These are phyloP conservation scores for Dillenia turbinata DNA, from an alignment of 164 flowering plant species.

Conservation along the genomic window DNA sequence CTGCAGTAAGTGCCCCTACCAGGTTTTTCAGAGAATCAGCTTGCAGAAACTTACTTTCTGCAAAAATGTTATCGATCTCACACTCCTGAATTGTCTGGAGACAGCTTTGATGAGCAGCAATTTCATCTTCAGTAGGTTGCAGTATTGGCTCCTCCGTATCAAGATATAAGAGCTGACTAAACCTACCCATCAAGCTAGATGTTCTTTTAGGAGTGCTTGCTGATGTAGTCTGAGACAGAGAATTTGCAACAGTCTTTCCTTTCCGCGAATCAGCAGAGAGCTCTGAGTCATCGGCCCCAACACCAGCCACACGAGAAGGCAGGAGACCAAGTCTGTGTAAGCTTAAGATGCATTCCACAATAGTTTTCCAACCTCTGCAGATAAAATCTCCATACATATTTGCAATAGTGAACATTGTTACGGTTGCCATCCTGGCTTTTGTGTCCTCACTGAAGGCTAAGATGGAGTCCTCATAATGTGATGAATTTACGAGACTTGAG, in stretches of 20 bases:
- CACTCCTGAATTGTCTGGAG: conserved; percentile 39
- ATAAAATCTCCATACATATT: conserved; percentile 35
- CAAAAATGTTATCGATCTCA: conserved; percentile 34
- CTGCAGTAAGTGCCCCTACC: conserved; percentile 32
- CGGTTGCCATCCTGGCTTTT: conserved; percentile 39
- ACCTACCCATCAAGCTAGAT: conserved; percentile 36
- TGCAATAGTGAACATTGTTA: conserved; percentile 36
- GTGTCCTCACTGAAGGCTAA: conserved; percentile 32
- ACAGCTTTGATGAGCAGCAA: conserved; percentile 35
- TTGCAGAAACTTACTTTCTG: conserved; percentile 35
- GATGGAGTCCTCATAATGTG: conserved; percentile 30
- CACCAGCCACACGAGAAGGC: conserved; percentile 29
- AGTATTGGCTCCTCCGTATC: conserved; percentile 37
- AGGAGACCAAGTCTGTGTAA: conserved; percentile 42
- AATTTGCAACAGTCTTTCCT: conserved; percentile 22
- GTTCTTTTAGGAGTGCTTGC: conserved; percentile 28
- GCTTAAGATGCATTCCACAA: conserved; percentile 37
- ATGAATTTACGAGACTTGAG: conserved; percentile 32
- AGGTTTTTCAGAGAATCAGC: conserved; percentile 32
- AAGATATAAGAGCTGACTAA: conserved; percentile 35
- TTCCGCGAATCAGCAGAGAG: conserved; percentile 18
- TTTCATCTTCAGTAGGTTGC: conserved; percentile 32
- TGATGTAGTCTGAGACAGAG: conserved; percentile 23
- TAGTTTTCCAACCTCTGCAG: conserved; percentile 39
- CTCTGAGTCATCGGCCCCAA: conserved; percentile 28